These are phyloP conservation scores for Chytridium lagenaria DNA, from an alignment of 371 early-diverging fungal genomes.

Conservation along the genomic window DNA sequence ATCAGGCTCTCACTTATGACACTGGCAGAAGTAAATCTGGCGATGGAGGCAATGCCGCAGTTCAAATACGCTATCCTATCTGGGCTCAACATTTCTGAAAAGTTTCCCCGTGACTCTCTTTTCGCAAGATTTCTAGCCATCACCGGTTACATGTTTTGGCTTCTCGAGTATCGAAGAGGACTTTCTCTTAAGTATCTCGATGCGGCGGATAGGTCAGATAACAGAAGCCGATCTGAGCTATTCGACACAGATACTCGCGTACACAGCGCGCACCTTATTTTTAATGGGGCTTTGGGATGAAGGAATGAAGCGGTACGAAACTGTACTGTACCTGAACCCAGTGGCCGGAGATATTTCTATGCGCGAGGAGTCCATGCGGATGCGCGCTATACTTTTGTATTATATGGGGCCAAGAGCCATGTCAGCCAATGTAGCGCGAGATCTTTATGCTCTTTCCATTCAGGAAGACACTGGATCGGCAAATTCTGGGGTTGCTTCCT, in stretches of 20 bases:
- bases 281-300: conserved; percentile 39
- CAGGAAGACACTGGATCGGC: conserved; percentile 39
- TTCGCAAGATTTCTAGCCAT: conserved; percentile 38
- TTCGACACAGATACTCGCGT: conserved; percentile 26
- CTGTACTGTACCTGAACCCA: conserved; percentile 22
- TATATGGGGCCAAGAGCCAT: conserved; percentile 20
- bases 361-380: conserved; percentile 32
- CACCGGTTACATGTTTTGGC: conserved; percentile 34
- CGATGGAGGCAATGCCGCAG: conserved; percentile 11
- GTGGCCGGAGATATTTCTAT: conserved; percentile 34
- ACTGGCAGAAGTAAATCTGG: conserved; percentile 41
- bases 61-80: conserved; percentile 39
- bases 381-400: conserved; percentile 29
- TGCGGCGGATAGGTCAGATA: conserved; percentile 39
- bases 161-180: conserved; percentile 1
- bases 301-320: conserved; percentile 33
- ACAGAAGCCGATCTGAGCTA: conserved; percentile 32
- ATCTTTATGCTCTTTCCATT: conserved; percentile 35
- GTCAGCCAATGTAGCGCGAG: conserved; percentile 28
- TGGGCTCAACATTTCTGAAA: conserved; percentile 46
- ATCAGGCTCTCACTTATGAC: conserved; percentile 31
- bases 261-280: conserved; percentile 31
- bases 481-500: conserved; percentile 42
- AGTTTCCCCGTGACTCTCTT: conserved; percentile 29
- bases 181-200: conserved; percentile 31